Evolutionary conservation across 2,329 filamentous ascomycete species (phyloP).

Genomic region (Alternaria burnsii): DNA sequence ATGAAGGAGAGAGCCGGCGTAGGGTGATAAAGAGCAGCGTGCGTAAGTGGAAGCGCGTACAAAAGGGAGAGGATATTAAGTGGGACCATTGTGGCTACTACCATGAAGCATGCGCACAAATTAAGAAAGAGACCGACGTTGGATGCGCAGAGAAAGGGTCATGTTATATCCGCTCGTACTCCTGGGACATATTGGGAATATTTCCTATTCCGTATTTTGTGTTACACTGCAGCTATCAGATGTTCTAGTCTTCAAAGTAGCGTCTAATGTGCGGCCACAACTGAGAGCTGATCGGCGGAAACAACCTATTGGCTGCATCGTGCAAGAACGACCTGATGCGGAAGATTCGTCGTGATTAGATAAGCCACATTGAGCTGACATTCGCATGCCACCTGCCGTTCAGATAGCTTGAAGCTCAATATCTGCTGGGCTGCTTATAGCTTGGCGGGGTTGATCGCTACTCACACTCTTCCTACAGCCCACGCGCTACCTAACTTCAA

Average conservation of each 20-base stretch:
- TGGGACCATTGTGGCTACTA: background rate
- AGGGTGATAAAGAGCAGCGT: conserved; percentile 15
- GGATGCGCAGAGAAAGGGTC: background rate
- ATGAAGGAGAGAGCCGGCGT: conserved; percentile 12
- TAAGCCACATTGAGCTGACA: background rate
- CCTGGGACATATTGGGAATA: background rate
- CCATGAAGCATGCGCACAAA: background rate
- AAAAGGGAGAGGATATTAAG: background rate
- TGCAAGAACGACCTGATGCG: background rate
- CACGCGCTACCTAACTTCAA: conserved; percentile 23
- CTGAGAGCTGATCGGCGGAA: background rate
- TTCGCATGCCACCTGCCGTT: background rate
- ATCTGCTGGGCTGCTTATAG: background rate
- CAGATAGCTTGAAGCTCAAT: background rate
- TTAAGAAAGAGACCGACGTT: background rate
- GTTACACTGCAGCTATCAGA: background rate
- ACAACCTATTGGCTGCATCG: background rate
- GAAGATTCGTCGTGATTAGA: background rate
- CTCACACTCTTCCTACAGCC: conserved; percentile 7
- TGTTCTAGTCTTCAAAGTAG: background rate
- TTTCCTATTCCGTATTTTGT: background rate
- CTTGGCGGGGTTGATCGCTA: background rate
- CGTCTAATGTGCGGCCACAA: background rate
- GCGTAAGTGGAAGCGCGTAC: background rate
- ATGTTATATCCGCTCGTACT: background rate